Evolutionary conservation across 345 rosid genomes (phyloP).

Genomic region (Camelina neglecta): DNA sequence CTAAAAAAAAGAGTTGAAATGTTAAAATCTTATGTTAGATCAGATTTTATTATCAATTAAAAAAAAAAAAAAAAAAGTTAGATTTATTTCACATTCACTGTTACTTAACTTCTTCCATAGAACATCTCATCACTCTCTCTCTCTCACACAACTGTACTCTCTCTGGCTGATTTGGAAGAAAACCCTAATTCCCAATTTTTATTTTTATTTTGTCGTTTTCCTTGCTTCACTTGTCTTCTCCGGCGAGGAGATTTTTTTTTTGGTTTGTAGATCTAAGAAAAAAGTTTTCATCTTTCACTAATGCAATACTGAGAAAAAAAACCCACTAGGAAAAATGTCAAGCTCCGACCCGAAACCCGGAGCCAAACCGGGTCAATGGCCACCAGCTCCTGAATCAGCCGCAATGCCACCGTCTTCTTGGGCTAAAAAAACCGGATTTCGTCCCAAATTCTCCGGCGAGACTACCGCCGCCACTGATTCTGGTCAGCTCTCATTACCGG

Average conservation of each 20-base stretch:
- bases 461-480: constrained; percentile 79
- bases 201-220: constrained; percentile 32
- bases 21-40: constrained; percentile 22
- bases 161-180: constrained; percentile 13
- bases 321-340: constrained; percentile 51
- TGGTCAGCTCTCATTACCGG: constrained; percentile 65
- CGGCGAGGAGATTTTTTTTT: not conserved
- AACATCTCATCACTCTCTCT: constrained; percentile 28
- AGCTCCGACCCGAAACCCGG: constrained; percentile 72
- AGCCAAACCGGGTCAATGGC: constrained; percentile 73
- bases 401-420: constrained; percentile 88
- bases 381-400: constrained; percentile 75
- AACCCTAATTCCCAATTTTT: constrained; percentile 41
- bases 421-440: constrained; percentile 94
- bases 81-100: constrained; percentile 39
- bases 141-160: constrained; percentile 35
- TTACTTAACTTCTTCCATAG: constrained; percentile 30
- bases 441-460: constrained; percentile 96
- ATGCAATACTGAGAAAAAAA: constrained; percentile 22
- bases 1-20: not conserved
- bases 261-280: constrained; percentile 27
- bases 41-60: not conserved
- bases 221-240: constrained; percentile 10
- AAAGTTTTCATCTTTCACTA: constrained; percentile 8
- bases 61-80: not conserved